Evolutionary conservation across 2,329 filamentous ascomycete species (phyloP), one percentile per base, ranked within the genome.

Genomic region (Cladophialophora immunda): DNA sequence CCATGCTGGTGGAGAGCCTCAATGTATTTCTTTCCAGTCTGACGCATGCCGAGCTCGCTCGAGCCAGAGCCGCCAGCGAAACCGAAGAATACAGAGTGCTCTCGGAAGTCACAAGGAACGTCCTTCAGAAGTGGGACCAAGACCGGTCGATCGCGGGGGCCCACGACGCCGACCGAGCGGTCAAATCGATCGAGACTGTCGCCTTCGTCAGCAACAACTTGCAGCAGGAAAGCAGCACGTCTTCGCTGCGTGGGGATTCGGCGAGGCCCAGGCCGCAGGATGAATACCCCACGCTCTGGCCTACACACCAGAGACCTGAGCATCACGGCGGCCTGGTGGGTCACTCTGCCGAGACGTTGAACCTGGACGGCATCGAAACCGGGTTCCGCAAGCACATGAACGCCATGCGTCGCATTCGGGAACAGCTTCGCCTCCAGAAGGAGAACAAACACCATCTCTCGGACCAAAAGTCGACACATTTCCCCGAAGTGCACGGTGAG

Each of bases 1-100:
- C 68, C 6, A 70, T 70, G 68, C 60, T 70, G 58, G 68, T 68
- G 19, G 68, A 70, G 52, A 70, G 63, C 19, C 66, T 70, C 58
- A 70, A 70, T 29, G 68, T 70, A 19, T 70, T 70, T 36, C 68
- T 70, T 15, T 70, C 68, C 7, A 68, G 65, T 25, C 64, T 70
- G 52, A 70, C 68, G 3, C 68, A 70, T 38, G 68, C 68, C 52
- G 68, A 70, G 38, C 64, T 70, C 13, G 66, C 68, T n/a, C 64
- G 68, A 52, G 68, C 68, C 52, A 62, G 59, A 41, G 66, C 56
- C 22, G 53, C 54, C 11, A 66, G 60, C 3, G 68, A 68, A 53
- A 64, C 66, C 6, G 68, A 70, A 54, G 68, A 70, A 55, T 70
- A 63, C 25, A 59, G 66, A 25, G 68, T 70, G 25, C 55, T 70